phyloP scores from a whole-genome alignment of 805 yeast genomes.

The Candida cerambycidarum region DNA sequence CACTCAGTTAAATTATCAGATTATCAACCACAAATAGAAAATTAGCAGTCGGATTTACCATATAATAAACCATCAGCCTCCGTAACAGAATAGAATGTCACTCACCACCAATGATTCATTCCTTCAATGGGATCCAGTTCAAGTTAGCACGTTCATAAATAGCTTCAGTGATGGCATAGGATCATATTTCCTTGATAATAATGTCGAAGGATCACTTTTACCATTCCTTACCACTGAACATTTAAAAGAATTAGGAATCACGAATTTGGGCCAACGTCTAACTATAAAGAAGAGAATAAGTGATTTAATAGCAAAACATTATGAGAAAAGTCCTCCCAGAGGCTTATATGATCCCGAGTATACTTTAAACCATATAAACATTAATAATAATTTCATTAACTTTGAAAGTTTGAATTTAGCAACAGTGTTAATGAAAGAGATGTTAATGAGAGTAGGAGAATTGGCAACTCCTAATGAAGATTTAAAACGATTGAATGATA shows the following conservation, averaged over 20 bases:
- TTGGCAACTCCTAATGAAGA: constrained; percentile 21
- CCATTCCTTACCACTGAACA: constrained; percentile 69
- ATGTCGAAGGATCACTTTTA: constrained; percentile 71
- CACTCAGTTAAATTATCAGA: too few species aligned
- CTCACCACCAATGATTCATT: constrained; percentile 29
- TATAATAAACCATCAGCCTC: too few species aligned
- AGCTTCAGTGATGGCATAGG: constrained; percentile 21
- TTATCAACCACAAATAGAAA: too few species aligned
- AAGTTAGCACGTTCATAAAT: constrained; percentile 37
- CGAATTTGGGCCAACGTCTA: constrained; percentile 54
- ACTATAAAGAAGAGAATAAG: constrained; percentile 59
- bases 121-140: constrained; percentile 47
- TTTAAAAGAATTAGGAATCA: constrained; percentile 69
- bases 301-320: constrained; percentile 45
- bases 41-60: too few species aligned
- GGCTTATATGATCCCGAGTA: constrained; percentile 28
- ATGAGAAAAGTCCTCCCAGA: constrained; percentile 24
- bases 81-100: constrained; percentile 3
- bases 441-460: constrained; percentile 25
- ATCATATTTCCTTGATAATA: constrained; percentile 49
- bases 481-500: constrained; percentile 48
- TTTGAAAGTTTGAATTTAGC: constrained; percentile 40
- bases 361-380: constrained; percentile 29
- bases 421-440: constrained; percentile 34
- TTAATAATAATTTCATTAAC: constrained; percentile 36